These are phyloP conservation scores for Gonapodya sp. DNA, from an alignment of 192 early-diverging fungal species.

Conservation along the genomic window DNA sequence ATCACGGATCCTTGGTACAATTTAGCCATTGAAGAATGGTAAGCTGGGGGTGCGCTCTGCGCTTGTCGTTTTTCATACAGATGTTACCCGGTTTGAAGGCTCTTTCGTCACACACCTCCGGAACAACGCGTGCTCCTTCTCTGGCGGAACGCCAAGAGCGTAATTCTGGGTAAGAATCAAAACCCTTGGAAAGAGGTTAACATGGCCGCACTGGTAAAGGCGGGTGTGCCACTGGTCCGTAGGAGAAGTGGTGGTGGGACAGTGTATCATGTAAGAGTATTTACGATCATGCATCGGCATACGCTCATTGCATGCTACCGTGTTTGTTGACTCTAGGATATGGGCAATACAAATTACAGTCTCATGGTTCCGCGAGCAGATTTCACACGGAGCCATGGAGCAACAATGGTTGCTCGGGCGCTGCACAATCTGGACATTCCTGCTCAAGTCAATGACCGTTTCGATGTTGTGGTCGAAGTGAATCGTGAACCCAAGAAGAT, in stretches of 20 bases:
- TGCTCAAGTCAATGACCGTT: slow-evolving; percentile 70
- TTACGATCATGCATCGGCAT: slow-evolving; percentile 5
- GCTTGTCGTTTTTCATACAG: neutral
- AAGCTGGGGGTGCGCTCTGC: too few species aligned
- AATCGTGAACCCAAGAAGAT: slow-evolving; percentile 44
- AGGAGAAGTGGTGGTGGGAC: slow-evolving; percentile 87
- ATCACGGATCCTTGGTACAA: slow-evolving; percentile 67
- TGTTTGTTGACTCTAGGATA: slow-evolving; percentile 44
- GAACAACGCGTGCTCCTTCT: slow-evolving; percentile 63
- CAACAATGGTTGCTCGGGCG: slow-evolving; percentile 64
- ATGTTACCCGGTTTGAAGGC: slow-evolving; percentile 28
- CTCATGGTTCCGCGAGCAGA: slow-evolving; percentile 79
- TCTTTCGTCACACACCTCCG: slow-evolving; percentile 66
- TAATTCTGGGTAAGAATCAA: slow-evolving; percentile 94
- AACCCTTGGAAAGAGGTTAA: slow-evolving; percentile 97
- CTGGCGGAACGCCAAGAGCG: slow-evolving; percentile 77
- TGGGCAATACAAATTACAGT: slow-evolving; percentile 93
- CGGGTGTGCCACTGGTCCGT: slow-evolving; percentile 72
- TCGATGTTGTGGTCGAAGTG: slow-evolving; percentile 79
- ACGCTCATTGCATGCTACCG: neutral
- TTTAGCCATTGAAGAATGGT: slow-evolving; percentile 81
- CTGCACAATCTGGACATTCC: slow-evolving; percentile 67
- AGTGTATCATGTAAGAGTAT: slow-evolving; percentile 71
- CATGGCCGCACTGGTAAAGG: slow-evolving; percentile 49
- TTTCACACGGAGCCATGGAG: slow-evolving; percentile 68